Base-by-base conservation (phyloP, 352 stramenopile genomes). In the Pythium monospermum region DNA sequence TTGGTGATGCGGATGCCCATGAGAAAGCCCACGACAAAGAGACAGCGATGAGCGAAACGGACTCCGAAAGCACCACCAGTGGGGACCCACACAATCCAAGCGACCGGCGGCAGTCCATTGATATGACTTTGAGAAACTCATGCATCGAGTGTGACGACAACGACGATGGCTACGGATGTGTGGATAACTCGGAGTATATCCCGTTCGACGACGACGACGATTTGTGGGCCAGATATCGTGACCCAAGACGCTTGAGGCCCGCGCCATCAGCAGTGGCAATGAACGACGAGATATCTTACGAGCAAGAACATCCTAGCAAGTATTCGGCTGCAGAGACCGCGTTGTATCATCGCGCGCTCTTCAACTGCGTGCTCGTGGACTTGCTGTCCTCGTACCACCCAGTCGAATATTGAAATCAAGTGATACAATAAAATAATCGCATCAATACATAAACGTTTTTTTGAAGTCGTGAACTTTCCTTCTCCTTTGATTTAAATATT, bases 61-160 rank as follows among this genome's bases (percentile, higher is more conserved):
- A 65, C 15, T 65, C 57, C 6, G 57, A 65, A 21, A 59, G 50
- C 38, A n/a, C n/a, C n/a, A n/a, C n/a, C n/a, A n/a, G n/a, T n/a
- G 39, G 44, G 2, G 50, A 59, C n/a, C 37, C 54, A 21, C 30
- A 44, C 23, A 33, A 11, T 18, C 6, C 18, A 5, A 51, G 32
- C 41, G 23, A 49, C 6, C 39, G 19, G 18, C 26, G 4, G 1
- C 4, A 8, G 4, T 45, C 52, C 2, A 48, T 61, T 13, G 53
- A 57, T 19, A 64, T 64, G 49, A 49, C 58, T 3, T 4, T 18
- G 0, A 30, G 49, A 1, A 43, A 55, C 33, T 64, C 56, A 1
- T 22, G 37, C 7, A 28, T 22, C 2, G 49, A 58, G 4, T 49
- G 36, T 16, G 49, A 64, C 1, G 49, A 53, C 16, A 8, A 2